Evolutionary conservation across 1,284 basidiomycete genomes (phyloP), one percentile per base, ranked within the genome.

Genomic region (Ganoderma sinense): DNA sequence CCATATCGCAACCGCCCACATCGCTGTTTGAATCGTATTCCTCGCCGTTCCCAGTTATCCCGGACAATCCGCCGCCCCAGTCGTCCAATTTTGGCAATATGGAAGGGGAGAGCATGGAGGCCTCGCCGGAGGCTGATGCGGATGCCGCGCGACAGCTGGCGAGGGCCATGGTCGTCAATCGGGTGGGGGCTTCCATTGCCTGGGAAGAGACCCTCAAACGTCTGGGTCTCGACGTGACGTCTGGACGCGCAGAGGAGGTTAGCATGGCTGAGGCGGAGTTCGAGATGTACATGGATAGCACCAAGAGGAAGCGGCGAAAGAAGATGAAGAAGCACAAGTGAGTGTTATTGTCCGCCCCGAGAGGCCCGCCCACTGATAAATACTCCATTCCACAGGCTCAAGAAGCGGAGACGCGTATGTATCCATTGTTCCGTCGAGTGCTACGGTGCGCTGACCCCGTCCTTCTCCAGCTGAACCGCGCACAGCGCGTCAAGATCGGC

Each of bases 291-390:
- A 84, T 93, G 83, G 94, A 95, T 75, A 95, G 94, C 75, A 89
- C 87, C 33, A 92, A 91, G 84, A 88, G 94, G 80, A 95, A 95
- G 86, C 86, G 89, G 75, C 85, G 89, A 84, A 94, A 89, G 88
- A 95, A 94, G 88, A 95, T 95, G 92, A 94, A 92, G 88, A 95
- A 94, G 82, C 94, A 95, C 79, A 95, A 95, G 93, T 94, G 78
- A 81, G 91, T 85, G 65, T 29, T 65, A 73, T 63, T 66, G 63
- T 71, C 48, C 60, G 40, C 62, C n/a, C 41, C 45, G 14, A 14
- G 33, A 29, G 31, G 51, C 33, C 29, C 26, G 41, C 8, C 18
- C 3, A 62, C 66, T 61, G 51, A 65, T 60, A 26, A 48, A 65
- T 60, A 26, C 51, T 23, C 59, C 62, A 29, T 74, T 67, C 61